Conservation (phyloP, 257 asterid genomes). For the Scutellaria baicalensis region DNA sequence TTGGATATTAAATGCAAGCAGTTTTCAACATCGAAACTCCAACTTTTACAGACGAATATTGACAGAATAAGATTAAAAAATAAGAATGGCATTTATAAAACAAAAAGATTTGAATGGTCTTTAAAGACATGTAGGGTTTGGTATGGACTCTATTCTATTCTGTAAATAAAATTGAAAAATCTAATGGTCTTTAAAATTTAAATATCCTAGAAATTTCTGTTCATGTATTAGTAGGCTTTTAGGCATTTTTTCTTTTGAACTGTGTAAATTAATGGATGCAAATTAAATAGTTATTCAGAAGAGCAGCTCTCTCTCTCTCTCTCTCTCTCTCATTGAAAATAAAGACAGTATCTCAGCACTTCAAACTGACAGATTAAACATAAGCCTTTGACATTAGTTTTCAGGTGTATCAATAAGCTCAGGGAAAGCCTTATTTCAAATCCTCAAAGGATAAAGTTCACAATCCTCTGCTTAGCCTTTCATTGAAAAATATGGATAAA, state of each 20-base stretch:
- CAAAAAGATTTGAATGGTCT: too few relatives aligned
- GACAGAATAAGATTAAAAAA: background rate
- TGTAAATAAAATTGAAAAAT: too few relatives aligned
- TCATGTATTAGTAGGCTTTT: too few relatives aligned
- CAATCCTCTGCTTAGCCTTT: background rate
- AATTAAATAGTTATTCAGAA: too few relatives aligned
- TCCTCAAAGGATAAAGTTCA: background rate
- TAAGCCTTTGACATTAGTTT: background rate
- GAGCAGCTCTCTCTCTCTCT: too few relatives aligned
- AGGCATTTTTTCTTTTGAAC: too few relatives aligned
- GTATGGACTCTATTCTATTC: too few relatives aligned
- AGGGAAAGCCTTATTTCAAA: slow-evolving; percentile 12
- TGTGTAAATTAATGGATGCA: too few relatives aligned
- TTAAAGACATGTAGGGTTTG: too few relatives aligned
- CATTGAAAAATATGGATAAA: background rate
- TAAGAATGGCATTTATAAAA: too few relatives aligned
- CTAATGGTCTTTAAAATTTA: too few relatives aligned
- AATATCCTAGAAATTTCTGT: too few relatives aligned
- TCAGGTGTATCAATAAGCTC: background rate
- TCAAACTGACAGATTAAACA: background rate
- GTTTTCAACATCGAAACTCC: background rate
- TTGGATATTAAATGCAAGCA: background rate
- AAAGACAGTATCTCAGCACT: background rate
- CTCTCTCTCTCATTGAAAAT: background rate
- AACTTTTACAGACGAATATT: background rate